Percentiles rank a stretch among this genome's conserved stretches.
These are phyloP conservation scores for Pythium aquatile DNA, from an alignment of 352 stramenopile genomes.

Conservation along the genomic window DNA sequence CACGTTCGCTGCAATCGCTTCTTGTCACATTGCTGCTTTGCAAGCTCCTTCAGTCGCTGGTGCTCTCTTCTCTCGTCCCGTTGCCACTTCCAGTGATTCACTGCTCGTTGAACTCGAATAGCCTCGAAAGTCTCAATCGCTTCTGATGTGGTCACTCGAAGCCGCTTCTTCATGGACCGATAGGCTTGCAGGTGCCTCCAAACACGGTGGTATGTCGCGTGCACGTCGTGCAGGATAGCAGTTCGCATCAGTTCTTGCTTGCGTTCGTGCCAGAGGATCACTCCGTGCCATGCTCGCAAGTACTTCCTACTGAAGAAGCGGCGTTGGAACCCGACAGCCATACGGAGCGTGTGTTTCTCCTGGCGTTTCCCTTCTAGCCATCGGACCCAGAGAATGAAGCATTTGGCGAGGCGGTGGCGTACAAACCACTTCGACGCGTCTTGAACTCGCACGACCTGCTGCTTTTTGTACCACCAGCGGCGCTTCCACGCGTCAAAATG, in stretches of 20 bases:
- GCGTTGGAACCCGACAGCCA: slow-evolving; percentile 36
- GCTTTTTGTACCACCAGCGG: slow-evolving; percentile 24
- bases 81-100: neutral
- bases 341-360: slow-evolving; percentile 30
- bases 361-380: slow-evolving; percentile 24
- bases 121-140: neutral
- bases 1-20: neutral
- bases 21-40: neutral
- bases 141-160: neutral
- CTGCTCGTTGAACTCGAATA: neutral
- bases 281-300: slow-evolving; percentile 34
- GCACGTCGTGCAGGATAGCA: neutral
- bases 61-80: neutral
- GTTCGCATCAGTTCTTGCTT: slow-evolving; percentile 17
- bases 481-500: slow-evolving; percentile 55
- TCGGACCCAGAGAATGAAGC: slow-evolving; percentile 37
- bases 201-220: neutral
- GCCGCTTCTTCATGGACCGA: neutral
- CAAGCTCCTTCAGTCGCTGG: neutral
- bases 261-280: slow-evolving; percentile 21
- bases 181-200: slow-evolving; percentile 1
- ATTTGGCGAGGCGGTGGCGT: slow-evolving; percentile 22
- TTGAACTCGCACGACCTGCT: slow-evolving; percentile 30
- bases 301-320: slow-evolving; percentile 39
- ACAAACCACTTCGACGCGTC: slow-evolving; percentile 34